Percentiles rank a stretch among this genome's conserved stretches.
Conservation (phyloP, 169 alveolate species). For the Plasmodium gonderi region DNA sequence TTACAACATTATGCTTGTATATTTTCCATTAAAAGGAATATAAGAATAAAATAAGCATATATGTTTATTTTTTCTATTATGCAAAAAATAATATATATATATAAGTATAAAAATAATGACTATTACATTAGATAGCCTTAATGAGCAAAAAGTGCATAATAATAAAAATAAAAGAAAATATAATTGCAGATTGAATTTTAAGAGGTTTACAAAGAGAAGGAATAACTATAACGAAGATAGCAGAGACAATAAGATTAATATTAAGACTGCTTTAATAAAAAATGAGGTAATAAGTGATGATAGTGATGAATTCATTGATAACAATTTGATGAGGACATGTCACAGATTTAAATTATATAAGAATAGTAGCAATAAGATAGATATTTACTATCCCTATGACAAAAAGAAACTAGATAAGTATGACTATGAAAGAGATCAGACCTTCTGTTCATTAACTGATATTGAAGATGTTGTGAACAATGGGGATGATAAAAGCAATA, state of each 20-base stretch:
- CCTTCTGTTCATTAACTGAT: constrained; percentile 63
- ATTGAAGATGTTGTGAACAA: constrained; percentile 26
- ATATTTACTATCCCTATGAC: constrained; percentile 22
- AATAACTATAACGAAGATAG: constrained; percentile 49
- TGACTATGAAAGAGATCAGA: constrained; percentile 56
- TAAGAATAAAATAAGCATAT: constrained; percentile 21
- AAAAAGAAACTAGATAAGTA: constrained; percentile 30
- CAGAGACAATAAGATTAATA: constrained; percentile 76
- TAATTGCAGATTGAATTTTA: constrained; percentile 58
- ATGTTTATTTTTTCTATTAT: neutral
- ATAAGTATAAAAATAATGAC: constrained; percentile 52
- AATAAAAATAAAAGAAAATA: constrained; percentile 52
- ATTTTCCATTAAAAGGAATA: constrained; percentile 1
- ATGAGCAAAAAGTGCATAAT: constrained; percentile 30
- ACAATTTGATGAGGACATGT: constrained; percentile 50
- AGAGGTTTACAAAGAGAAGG: constrained; percentile 29
- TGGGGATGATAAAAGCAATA: constrained; percentile 31
- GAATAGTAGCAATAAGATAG: neutral
- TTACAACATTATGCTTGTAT: neutral
- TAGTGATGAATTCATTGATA: constrained; percentile 46
- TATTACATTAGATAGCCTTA: constrained; percentile 36
- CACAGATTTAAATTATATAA: constrained; percentile 29
- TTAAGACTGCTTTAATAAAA: constrained; percentile 77
- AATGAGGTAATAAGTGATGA: constrained; percentile 77
- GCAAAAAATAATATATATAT: constrained; percentile 15